Evolutionary conservation across 2,329 filamentous ascomycete species (phyloP).

Genomic region (Dactylellina haptotyla): DNA sequence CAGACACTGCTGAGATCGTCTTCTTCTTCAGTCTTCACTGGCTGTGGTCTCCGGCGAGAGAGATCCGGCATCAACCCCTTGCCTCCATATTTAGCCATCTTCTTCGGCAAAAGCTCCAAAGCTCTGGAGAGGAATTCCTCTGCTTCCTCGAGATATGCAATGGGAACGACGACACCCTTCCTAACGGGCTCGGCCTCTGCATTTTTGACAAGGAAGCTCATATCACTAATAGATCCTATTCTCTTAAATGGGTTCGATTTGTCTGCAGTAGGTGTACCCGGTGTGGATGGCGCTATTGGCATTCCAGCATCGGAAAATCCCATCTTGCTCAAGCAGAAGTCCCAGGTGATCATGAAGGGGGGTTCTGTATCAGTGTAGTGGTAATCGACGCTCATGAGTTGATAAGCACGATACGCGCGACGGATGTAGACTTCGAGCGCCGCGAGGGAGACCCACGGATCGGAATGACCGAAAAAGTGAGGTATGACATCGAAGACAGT

Average conservation of each 20-base stretch:
- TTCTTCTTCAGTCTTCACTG: slow-evolving; percentile 61
- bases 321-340: slow-evolving; percentile 93
- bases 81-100: slow-evolving; percentile 65
- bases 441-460: slow-evolving; percentile 92
- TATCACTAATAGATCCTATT: slow-evolving; percentile 93
- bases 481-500: slow-evolving; percentile 97
- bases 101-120: slow-evolving; percentile 79
- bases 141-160: slow-evolving; percentile 91
- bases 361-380: slow-evolving; percentile 76
- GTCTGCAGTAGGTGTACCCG: slow-evolving; percentile 74
- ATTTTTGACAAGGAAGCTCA: slow-evolving; percentile 84
- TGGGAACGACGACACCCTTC: slow-evolving; percentile 93
- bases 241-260: slow-evolving; percentile 77
- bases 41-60: slow-evolving; percentile 73
- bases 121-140: slow-evolving; percentile 87
- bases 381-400: slow-evolving; percentile 88
- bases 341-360: slow-evolving; percentile 87
- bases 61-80: slow-evolving; percentile 76
- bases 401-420: slow-evolving; percentile 95
- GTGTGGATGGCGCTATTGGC: slow-evolving; percentile 78
- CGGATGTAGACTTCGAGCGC: slow-evolving; percentile 96
- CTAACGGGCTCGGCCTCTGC: slow-evolving; percentile 79
- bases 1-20: slow-evolving; percentile 90
- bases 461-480: slow-evolving; percentile 92
- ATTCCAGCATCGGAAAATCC: slow-evolving; percentile 91